Evolutionary conservation across 108 stramenopile species (phyloP).

Genomic region (Skeletonema tropicum): DNA sequence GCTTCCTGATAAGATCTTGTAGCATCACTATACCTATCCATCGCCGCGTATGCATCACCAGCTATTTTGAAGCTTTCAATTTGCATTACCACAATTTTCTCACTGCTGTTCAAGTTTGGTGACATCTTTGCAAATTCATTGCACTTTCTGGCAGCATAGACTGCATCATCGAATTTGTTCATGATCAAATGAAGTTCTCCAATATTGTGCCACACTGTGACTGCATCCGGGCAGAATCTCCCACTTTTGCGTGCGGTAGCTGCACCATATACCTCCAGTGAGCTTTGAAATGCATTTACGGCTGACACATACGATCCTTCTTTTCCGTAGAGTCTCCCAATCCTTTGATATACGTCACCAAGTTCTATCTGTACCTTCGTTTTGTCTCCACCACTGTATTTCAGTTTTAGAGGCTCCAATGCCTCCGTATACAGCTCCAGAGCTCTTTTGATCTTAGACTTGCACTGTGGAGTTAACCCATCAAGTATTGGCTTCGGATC

Average conservation of each 20-base stretch:
- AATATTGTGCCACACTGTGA: conserved; percentile 35
- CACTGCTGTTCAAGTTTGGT: conserved; percentile 5
- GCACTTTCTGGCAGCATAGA: conserved; percentile 28
- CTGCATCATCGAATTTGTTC: conserved; percentile 27
- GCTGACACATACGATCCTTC: conserved; percentile 29
- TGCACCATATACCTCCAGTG: conserved; percentile 32
- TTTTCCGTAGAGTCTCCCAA: conserved; percentile 35
- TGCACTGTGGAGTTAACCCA: conserved; percentile 26
- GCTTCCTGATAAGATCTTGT: conserved; percentile 47
- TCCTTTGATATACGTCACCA: conserved; percentile 40
- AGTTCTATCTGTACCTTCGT: conserved; percentile 21
- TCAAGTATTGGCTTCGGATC: background rate
- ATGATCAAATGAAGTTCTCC: conserved; percentile 26
- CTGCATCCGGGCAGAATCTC: conserved; percentile 29
- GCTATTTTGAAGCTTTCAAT: conserved; percentile 24
- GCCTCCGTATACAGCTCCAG: conserved; percentile 44
- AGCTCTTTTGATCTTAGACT: conserved; percentile 34
- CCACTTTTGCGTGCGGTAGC: background rate
- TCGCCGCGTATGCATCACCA: conserved; percentile 30
- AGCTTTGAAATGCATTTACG: conserved; percentile 39
- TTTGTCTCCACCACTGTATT: conserved; percentile 14
- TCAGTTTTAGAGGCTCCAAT: conserved; percentile 35
- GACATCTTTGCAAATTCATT: conserved; percentile 18
- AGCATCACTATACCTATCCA: conserved; percentile 28
- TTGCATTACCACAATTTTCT: conserved; percentile 14